Percentiles rank a stretch among this genome's conserved stretches.
Evolutionary conservation across 305 asterid genomes (phyloP).

Genomic region (Nicotiana rustica): DNA sequence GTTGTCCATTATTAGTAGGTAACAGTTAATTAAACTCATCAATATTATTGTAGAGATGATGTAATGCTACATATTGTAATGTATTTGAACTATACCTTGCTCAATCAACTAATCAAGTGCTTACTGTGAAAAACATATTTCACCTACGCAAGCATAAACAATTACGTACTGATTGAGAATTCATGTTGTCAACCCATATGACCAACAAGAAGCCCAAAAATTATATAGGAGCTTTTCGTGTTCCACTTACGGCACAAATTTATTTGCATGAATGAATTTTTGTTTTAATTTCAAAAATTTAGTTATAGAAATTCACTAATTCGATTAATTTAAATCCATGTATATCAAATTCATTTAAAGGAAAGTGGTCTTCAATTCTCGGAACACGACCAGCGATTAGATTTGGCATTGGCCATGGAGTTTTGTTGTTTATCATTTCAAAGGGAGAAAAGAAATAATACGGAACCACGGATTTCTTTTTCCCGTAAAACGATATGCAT

Average conservation of each 20-base stretch:
- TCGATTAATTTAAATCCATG: too few species aligned
- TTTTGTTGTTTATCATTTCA: not conserved
- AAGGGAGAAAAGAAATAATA: too few species aligned
- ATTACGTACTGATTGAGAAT: conserved; percentile 1
- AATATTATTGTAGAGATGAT: not conserved
- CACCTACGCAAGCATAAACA: not conserved
- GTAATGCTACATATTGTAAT: not conserved
- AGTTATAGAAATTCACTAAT: too few species aligned
- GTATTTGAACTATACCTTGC: conserved; percentile 4
- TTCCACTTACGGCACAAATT: not conserved
- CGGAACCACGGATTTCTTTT: not conserved
- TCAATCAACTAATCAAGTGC: conserved; percentile 22
- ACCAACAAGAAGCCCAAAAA: not conserved
- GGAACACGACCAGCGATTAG: not conserved
- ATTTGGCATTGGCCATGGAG: not conserved
- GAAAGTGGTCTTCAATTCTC: too few species aligned
- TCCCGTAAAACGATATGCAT: not conserved
- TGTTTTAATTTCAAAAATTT: too few species aligned
- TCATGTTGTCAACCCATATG: not conserved
- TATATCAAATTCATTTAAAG: too few species aligned
- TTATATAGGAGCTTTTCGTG: not conserved
- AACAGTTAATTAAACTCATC: conserved; percentile 9
- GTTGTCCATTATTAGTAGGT: not conserved
- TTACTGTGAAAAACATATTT: not conserved
- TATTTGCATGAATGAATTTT: not conserved